Base-by-base conservation (phyloP, 345 rosid species). In the Brassica rapa region DNA sequence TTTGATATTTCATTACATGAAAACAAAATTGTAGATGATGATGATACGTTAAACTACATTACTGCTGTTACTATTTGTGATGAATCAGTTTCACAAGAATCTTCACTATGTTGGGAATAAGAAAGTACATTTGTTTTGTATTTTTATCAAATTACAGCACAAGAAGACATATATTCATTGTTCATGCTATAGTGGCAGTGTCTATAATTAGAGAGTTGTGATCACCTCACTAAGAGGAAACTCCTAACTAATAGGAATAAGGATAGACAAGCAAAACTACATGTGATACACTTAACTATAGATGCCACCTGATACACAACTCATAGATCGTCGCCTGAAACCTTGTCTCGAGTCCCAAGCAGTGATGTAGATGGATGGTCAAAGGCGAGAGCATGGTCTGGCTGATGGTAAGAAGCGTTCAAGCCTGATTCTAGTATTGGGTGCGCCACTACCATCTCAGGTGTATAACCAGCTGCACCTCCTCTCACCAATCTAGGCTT, bases 371-470 rank as follows among this genome's bases (percentile, higher is more conserved):
- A 80, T 39, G 87, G 80, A 46, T 85, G 86, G 73, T 86, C 92
- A 81, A 85, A 89, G 81, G 79, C 83, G 70, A 86, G 85, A 75
- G 59, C 68, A 41, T 88, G 66, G 71, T 83, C 86, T 32, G 90
- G 43, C 49, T 84, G 90, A 80, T 83, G 87, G 70, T 83, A 82
- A 75, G 87, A 87, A 37, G 89, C 77, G 78, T 84, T 88, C 79
- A 88, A 79, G 86, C 98, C 92, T 4, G 99, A 92, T 77, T 92
- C 97, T 33, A 95, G 81, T 66, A 91, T 92, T 29, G 87, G 90
- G 83, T 84, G 94, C 2, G 89, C 70, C 19, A 85, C 84, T 24
- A 81, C 87, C 75, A 83, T 81, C 57, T 88, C 92, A 3, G 83
- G 73, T 81, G 92, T 88, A 33, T 83, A 49, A 82, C 56, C 82